phyloP scores from a whole-genome alignment of 495 filamentous ascomycete species.

The Staphylotrichum tortipilum region DNA sequence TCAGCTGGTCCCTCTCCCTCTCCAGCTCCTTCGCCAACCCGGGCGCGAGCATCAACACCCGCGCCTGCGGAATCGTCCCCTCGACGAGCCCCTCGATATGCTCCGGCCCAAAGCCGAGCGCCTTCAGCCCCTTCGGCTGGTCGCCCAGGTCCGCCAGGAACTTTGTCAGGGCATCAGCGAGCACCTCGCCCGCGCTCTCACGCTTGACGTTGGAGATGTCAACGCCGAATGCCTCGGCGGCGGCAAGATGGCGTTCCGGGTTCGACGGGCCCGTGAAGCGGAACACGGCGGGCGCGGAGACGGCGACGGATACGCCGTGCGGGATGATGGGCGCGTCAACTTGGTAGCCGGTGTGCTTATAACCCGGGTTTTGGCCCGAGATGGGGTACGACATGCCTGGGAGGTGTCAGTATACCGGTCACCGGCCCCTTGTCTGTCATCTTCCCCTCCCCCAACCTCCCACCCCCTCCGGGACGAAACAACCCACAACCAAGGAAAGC shows the following conservation, averaged over 20 bases:
- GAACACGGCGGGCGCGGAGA: slow-evolving; percentile 92
- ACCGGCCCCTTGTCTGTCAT: too few species aligned
- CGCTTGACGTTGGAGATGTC: slow-evolving; percentile 77
- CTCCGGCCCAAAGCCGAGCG: slow-evolving; percentile 62
- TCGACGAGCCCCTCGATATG: slow-evolving; percentile 81
- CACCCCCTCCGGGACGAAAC: too few species aligned
- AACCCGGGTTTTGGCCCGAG: slow-evolving; percentile 83
- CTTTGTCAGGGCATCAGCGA: slow-evolving; percentile 67
- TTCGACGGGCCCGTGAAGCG: slow-evolving; percentile 83
- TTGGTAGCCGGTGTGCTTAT: slow-evolving; percentile 76
- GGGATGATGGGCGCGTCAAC: slow-evolving; percentile 74
- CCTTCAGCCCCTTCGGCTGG: slow-evolving; percentile 79
- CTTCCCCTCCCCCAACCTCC: too few species aligned
- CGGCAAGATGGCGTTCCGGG: slow-evolving; percentile 80
- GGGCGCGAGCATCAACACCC: slow-evolving; percentile 88
- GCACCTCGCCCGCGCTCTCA: slow-evolving; percentile 78
- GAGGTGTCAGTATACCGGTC: too few species aligned
- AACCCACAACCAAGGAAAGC: background rate
- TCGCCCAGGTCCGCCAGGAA: slow-evolving; percentile 80
- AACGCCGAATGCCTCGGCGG: slow-evolving; percentile 84
- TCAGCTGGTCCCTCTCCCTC: slow-evolving; percentile 46
- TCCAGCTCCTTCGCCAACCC: slow-evolving; percentile 63
- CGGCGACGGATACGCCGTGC: slow-evolving; percentile 90
- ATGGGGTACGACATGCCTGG: slow-evolving; percentile 89
- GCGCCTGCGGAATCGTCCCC: slow-evolving; percentile 82